Conservation (phyloP, 148 eudicot species). For the Rhododendron henanense region DNA sequence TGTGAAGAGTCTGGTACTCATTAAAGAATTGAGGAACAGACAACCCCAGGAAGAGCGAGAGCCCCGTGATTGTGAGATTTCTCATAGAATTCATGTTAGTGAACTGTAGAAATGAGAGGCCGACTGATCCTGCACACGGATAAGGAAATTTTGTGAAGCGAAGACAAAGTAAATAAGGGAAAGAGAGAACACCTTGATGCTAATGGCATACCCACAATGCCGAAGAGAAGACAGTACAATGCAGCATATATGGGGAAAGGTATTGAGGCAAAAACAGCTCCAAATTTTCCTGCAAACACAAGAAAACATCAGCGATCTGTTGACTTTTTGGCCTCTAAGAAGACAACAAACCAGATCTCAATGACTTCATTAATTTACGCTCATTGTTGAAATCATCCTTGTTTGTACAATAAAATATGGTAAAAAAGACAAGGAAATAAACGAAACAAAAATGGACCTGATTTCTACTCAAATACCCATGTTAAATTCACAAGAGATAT, state of each 20-base stretch:
- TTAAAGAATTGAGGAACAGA: conserved; percentile 86
- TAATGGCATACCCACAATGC: conserved; percentile 74
- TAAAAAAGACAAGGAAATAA: background rate
- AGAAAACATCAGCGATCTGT: background rate
- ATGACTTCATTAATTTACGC: background rate
- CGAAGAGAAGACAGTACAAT: conserved; percentile 79
- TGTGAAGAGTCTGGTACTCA: conserved; percentile 49
- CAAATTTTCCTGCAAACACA: conserved; percentile 85
- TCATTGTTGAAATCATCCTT: background rate
- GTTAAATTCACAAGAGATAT: background rate
- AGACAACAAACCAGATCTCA: background rate
- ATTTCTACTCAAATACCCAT: background rate
- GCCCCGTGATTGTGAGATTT: conserved; percentile 83
- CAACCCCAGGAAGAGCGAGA: conserved; percentile 92
- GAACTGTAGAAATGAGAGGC: conserved; percentile 94
- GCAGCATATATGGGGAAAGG: conserved; percentile 92
- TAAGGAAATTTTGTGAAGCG: conserved; percentile 14
- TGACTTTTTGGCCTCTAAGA: background rate
- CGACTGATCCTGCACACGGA: conserved; percentile 77
- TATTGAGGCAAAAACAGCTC: conserved; percentile 96
- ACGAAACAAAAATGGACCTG: conserved; percentile 1
- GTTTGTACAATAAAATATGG: background rate
- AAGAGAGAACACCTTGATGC: background rate
- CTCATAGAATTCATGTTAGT: conserved; percentile 99
- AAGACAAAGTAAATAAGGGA: background rate